Conservation (phyloP, 352 stramenopile species). For the Elongisporangium prolatum region DNA sequence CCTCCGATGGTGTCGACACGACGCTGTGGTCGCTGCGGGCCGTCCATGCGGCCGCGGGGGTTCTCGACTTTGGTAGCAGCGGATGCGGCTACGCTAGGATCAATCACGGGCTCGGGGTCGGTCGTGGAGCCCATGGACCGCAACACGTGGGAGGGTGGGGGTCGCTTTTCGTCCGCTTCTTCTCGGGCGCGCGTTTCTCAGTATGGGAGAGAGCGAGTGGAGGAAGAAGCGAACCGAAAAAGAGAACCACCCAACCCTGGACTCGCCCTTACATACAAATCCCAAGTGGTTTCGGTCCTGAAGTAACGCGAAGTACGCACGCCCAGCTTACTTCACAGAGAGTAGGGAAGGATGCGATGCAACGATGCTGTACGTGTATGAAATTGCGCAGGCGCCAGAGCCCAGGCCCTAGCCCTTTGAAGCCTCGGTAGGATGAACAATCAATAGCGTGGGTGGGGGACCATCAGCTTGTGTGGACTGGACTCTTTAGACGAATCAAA, state of each 20-base stretch:
- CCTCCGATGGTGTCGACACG: background rate
- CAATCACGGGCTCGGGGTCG: background rate
- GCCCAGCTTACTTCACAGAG: background rate
- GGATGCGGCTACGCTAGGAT: background rate
- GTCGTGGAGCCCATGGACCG: background rate
- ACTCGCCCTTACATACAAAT: background rate
- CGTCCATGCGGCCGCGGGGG: conserved; percentile 2
- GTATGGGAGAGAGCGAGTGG: background rate
- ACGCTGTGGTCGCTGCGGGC: conserved; percentile 5
- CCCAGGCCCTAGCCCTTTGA: background rate
- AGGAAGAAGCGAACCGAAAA: background rate
- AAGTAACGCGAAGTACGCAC: background rate
- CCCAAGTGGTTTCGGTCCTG: background rate
- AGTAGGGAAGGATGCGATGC: background rate
- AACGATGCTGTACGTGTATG: background rate
- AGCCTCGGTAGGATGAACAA: background rate
- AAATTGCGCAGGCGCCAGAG: background rate
- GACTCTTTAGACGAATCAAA: background rate
- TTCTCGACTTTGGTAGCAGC: background rate
- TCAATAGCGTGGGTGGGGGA: background rate
- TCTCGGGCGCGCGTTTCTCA: background rate
- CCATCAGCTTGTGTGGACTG: background rate
- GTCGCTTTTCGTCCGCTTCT: background rate
- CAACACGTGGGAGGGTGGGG: background rate
- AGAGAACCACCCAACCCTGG: background rate